Evolutionary conservation across 768 basidiomycete species (phyloP), one percentile per base, ranked within the genome.

Genomic region (Filobasidium floriforme): DNA sequence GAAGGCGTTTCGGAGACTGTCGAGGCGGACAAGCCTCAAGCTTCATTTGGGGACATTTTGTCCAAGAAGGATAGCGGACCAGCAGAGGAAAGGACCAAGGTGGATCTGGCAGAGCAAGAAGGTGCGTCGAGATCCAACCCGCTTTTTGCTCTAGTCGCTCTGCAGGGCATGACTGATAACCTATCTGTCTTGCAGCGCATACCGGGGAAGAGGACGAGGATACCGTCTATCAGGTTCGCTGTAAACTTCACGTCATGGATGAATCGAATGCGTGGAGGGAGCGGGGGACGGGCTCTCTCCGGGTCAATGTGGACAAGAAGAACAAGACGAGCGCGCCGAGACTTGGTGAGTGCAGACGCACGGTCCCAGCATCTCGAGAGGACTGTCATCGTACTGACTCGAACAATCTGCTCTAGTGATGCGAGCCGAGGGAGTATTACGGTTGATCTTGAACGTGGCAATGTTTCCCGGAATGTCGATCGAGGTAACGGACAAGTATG

Each of bases 161-260:
- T 32, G 32, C 32, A 26, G 19, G n/a, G 7, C 12, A 44, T 19
- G 19, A 28, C 67, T 43, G 26, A 18, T 9, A 9, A 37, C 9
- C 9, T 3, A 37, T 37, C 32, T 9, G 32, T 37, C 1, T 43
- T 11, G 32, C 65, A 81, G 80, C 77, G 9, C 69, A 68, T 24
- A 81, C 80, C 0, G 80, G 80, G 10, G 80, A 81, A 66, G 80
- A 81, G 61, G 77, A 79, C 19, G 80, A 81, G 60, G 74, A 74
- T 32, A 80, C 78, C 4, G 51, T 74, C 4, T 76, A 76, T 61
- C 76, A 77, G 57, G 74, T 75, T 11, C 76, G 80, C 32, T 71
- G 72, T 6, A 80, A 79, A 66, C 64, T 81, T 22, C 77, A 77
- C 62, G 71, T 76, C 14, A 77, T 77, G 70, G 76, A 80, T 51